Evolutionary conservation across 208 protist species (phyloP).

Genomic region (Blechomonas ayalai): DNA sequence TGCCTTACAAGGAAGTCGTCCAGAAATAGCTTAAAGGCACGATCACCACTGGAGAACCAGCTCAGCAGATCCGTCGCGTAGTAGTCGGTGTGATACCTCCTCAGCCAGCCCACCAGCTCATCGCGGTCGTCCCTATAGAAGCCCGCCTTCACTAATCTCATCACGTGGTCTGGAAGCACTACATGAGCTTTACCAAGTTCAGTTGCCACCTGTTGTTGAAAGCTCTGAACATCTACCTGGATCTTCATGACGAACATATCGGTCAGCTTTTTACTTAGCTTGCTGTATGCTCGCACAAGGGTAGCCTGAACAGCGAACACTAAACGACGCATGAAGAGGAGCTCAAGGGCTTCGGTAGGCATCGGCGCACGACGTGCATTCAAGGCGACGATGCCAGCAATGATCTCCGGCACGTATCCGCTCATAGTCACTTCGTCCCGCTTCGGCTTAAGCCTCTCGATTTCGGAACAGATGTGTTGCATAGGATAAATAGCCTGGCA

Average conservation of each 20-base stretch:
- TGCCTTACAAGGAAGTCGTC: slow-evolving; percentile 47
- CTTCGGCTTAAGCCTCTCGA: slow-evolving; percentile 52
- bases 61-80: slow-evolving; percentile 43
- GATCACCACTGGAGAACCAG: slow-evolving; percentile 60
- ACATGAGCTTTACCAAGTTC: slow-evolving; percentile 45
- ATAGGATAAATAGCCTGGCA: slow-evolving; percentile 68
- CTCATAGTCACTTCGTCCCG: slow-evolving; percentile 57
- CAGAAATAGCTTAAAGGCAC: slow-evolving; percentile 38
- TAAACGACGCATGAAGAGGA: slow-evolving; percentile 51
- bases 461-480: slow-evolving; percentile 35
- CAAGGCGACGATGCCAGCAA: slow-evolving; percentile 34
- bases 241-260: slow-evolving; percentile 79
- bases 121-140: slow-evolving; percentile 52
- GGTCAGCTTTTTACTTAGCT: slow-evolving; percentile 52
- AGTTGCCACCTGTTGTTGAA: slow-evolving; percentile 57
- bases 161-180: slow-evolving; percentile 51
- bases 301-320: slow-evolving; percentile 63
- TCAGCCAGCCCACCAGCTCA: slow-evolving; percentile 57
- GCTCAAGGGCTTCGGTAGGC: slow-evolving; percentile 58
- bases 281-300: slow-evolving; percentile 67
- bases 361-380: slow-evolving; percentile 40
- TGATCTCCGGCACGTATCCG: slow-evolving; percentile 45
- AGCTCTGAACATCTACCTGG: slow-evolving; percentile 72
- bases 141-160: slow-evolving; percentile 57
- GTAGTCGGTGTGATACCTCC: slow-evolving; percentile 44